These are phyloP conservation scores for Crithidia sp. DNA, from an alignment of 208 protist species.

Conservation along the genomic window DNA sequence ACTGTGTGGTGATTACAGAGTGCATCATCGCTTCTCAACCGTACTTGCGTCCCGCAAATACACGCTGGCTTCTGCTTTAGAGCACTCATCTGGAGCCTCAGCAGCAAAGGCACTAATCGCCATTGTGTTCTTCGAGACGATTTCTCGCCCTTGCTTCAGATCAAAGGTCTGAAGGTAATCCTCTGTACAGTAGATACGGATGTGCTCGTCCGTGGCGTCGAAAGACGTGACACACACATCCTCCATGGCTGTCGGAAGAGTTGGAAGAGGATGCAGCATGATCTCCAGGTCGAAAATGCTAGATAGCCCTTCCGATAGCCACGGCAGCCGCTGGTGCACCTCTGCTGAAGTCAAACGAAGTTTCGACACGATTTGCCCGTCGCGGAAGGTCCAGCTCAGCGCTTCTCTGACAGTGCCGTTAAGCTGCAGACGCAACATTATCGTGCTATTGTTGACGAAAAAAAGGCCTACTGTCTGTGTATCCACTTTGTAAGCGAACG, in stretches of 20 bases:
- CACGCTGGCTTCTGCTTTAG: not conserved
- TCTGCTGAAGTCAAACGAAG: slow-evolving; percentile 18
- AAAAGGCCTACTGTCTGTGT: slow-evolving; percentile 21
- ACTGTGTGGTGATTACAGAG: not conserved
- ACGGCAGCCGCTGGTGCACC: slow-evolving; percentile 33
- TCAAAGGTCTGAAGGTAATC: slow-evolving; percentile 26
- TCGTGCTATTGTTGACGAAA: slow-evolving; percentile 31
- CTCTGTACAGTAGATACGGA: slow-evolving; percentile 23
- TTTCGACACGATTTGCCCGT: slow-evolving; percentile 16
- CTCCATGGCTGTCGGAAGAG: slow-evolving; percentile 17
- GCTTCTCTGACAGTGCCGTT: slow-evolving; percentile 20
- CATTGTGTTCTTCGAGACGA: slow-evolving; percentile 16
- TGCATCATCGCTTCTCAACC: not conserved
- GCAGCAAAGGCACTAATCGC: slow-evolving; percentile 14
- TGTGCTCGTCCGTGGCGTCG: slow-evolving; percentile 11
- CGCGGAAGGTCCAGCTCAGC: slow-evolving; percentile 5
- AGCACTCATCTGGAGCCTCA: not conserved
- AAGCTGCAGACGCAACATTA: slow-evolving; percentile 29
- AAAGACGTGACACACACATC: slow-evolving; percentile 28
- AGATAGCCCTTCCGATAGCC: slow-evolving; percentile 13
- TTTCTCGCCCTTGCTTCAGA: slow-evolving; percentile 16
- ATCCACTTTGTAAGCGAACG: slow-evolving; percentile 40
- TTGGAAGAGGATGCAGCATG: slow-evolving; percentile 33
- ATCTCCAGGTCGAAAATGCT: slow-evolving; percentile 26
- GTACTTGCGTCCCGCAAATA: slow-evolving; percentile 5